Evolutionary conservation across 139 green algal genomes (phyloP).

Genomic region (Chlorella sp.): DNA sequence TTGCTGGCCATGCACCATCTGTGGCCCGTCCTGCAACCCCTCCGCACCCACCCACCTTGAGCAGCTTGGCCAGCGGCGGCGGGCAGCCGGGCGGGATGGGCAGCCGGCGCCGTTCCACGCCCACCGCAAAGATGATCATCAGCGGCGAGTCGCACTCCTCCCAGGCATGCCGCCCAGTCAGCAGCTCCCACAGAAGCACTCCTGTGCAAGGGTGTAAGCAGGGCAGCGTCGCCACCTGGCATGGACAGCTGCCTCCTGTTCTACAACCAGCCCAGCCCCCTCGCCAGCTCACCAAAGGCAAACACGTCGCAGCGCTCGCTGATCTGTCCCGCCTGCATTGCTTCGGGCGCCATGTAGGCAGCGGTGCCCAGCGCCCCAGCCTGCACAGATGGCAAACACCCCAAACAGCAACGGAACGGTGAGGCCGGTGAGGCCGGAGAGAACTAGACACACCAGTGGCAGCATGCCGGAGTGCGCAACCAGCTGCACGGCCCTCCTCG

Average conservation of each 20-base stretch:
- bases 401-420: too few relatives aligned
- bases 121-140: constrained; percentile 50
- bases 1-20: too few relatives aligned
- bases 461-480: background rate
- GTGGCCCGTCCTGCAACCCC: too few relatives aligned
- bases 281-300: constrained; percentile 24
- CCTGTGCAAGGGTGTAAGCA: background rate
- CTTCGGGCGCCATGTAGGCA: constrained; percentile 41
- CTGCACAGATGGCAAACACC: background rate
- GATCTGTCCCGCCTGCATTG: constrained; percentile 11
- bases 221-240: too few relatives aligned
- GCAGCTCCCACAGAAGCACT: constrained; percentile 15
- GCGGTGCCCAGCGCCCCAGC: constrained; percentile 34
- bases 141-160: constrained; percentile 37
- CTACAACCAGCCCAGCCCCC: background rate
- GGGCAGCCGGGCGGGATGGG: constrained; percentile 29
- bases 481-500: background rate
- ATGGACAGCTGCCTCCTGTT: background rate
- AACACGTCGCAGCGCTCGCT: constrained; percentile 30
- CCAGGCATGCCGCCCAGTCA: constrained; percentile 41
- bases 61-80: constrained; percentile 21
- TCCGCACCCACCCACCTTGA: background rate
- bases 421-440: background rate
- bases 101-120: constrained; percentile 27
- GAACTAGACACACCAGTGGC: background rate